Evolutionary conservation across 2,329 filamentous ascomycete genomes (phyloP), one percentile per base, ranked within the genome.

Genomic region (Colletotrichum limetticola): DNA sequence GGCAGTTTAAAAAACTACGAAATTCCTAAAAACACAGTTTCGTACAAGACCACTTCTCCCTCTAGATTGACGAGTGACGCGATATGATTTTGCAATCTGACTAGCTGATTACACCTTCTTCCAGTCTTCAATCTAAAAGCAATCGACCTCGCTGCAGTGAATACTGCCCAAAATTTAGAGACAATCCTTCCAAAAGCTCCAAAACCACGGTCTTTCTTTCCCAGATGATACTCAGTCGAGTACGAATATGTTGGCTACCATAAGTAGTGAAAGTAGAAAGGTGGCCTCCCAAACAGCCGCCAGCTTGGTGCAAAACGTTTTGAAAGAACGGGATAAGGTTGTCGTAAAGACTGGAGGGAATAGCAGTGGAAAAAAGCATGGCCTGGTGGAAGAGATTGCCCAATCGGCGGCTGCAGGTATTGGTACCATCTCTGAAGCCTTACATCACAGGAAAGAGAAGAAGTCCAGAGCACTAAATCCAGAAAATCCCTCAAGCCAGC

Each of bases 371-470:
- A 74, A 70, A 19, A 57, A 65, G 56, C 66, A 73, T 19, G 74
- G 68, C 28, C 66, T 72, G 1, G 53, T 76, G 8, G 73, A 74
- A 46, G 67, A 46, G 9, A 24, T 77, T 8, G 58, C 75, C 8
- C 64, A 74, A 22, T 71, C 68, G 1, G 69, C 74, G 11, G 76
- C 76, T 1, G 62, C 72, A 12, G 74, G 72, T 1, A 60, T 77
- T 19, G 76, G 76, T 1, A 70, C 76, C 7, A 68, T 72, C 2
- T 76, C 74, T 2, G 76, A 77, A 32, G 74, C 66, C 16, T 55
- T 74, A 12, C 74, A 77, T 12, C 68, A 78, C 26, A 64, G 72
- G 2, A 74, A 71, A 28, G 74, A 72, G 14, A 74, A 77, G 56
- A 78, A 76, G 55, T 6, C 19, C 0, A 32, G 19, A 4, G 11